Base-by-base conservation (phyloP, 305 asterid species). In the Ilex paraguariensis region DNA sequence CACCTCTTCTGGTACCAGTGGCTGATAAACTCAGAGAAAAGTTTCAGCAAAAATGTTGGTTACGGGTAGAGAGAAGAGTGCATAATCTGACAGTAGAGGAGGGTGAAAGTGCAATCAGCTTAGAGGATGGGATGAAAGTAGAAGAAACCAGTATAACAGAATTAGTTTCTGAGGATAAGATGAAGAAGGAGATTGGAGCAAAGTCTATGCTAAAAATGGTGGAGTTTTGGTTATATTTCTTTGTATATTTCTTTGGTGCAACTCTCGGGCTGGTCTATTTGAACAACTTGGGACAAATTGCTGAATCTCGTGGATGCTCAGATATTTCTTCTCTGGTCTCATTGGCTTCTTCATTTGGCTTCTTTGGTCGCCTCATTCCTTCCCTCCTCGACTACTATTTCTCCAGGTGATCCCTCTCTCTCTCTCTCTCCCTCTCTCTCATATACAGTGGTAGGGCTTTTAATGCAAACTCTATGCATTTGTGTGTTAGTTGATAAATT, bases 281-380 rank as follows among this genome's bases (percentile, higher is more conserved):
- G 56, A 90, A 90, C 68, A 90, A 90, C 54, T 66, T 90, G 55
- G 97, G 94, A 21, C 90, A 84, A 64, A 81, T 84, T 15, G 83
- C 82, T 0, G 95, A 90, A 28, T 83, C 91, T 5, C 74, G 95
- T 1, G 91, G 95, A 0, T 78, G 82, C 42, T 72, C 72, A 3
- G 69, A 63, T 50, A 78, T 84, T 12, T 78, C 91, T 10, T 68
- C 84, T 3, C 59, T 90, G 46, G 93, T 90, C 11, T 87, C 96
- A 0, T 8, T 87, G 59, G 82, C 93, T 9, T 79, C 97, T 0
- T 83, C 96, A 1, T 81, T 84, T 57, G 65, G 85, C 30, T 90
- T 87, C 77, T 90, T 87, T 44, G 97, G 97, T 40, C 89, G 97
- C 2, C 89, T 90, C 40, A 70, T 86, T 14, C 97, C 97, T 0